Evolutionary conservation across 768 basidiomycete species (phyloP).

Genomic region (Mycena haematopus): DNA sequence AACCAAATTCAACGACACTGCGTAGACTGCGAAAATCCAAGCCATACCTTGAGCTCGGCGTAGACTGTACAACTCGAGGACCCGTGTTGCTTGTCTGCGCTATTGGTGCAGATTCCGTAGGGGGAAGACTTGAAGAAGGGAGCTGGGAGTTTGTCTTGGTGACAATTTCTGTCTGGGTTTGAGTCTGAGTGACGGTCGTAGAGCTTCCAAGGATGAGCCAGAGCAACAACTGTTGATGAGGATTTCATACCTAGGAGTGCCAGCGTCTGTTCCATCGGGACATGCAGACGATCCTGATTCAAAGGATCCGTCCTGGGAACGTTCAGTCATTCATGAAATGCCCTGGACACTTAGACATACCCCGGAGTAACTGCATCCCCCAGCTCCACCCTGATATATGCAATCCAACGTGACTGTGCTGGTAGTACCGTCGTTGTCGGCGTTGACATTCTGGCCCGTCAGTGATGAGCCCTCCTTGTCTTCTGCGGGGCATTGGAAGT

Average conservation of each 20-base stretch:
- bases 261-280: background rate
- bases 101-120: background rate
- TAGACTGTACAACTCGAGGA: background rate
- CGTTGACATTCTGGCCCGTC: background rate
- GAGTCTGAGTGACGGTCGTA: background rate
- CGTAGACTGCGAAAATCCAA: background rate
- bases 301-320: background rate
- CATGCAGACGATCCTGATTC: background rate
- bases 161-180: background rate
- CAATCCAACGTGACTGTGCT: background rate
- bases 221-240: background rate
- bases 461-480: background rate
- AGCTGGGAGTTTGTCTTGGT: background rate
- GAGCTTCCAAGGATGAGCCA: background rate
- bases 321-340: background rate
- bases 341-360: background rate
- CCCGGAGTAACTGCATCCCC: background rate
- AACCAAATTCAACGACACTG: background rate
- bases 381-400: slow-evolving; percentile 1
- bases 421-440: background rate
- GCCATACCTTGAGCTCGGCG: background rate
- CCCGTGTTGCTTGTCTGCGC: background rate
- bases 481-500: slow-evolving; percentile 5
- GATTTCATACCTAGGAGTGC: background rate
- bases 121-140: background rate